These are phyloP conservation scores for Lasiodiplodia sp. DNA, from an alignment of 2,329 filamentous ascomycete species.

Conservation along the genomic window DNA sequence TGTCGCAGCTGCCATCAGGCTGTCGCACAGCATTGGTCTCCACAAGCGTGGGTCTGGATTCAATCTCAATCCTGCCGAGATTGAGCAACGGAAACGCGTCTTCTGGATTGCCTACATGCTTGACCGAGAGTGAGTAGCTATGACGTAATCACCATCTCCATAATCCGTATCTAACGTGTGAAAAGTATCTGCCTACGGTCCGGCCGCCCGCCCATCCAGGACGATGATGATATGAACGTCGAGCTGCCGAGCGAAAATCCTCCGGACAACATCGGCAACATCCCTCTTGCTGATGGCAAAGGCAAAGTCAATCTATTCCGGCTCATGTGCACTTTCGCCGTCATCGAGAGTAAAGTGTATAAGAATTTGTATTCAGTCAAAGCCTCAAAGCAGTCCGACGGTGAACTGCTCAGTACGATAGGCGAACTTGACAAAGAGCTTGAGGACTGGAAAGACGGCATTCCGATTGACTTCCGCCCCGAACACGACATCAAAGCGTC, in stretches of 20 bases:
- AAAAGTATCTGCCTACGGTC: conserved; percentile 71
- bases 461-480: conserved; percentile 94
- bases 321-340: conserved; percentile 87
- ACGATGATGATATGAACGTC: conserved; percentile 91
- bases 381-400: conserved; percentile 88
- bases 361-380: conserved; percentile 91
- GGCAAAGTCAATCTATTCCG: conserved; percentile 95
- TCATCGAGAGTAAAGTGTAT: conserved; percentile 94
- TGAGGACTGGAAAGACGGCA: conserved; percentile 95
- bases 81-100: conserved; percentile 84
- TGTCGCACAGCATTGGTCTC: conserved; percentile 92
- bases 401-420: conserved; percentile 92
- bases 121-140: conserved; percentile 69
- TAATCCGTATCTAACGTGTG: conserved; percentile 33
- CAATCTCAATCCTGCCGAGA: conserved; percentile 90
- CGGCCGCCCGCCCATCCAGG: conserved; percentile 74
- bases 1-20: conserved; percentile 85
- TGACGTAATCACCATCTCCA: not conserved
- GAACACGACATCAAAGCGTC: conserved; percentile 95
- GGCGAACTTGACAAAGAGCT: conserved; percentile 84
- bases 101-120: conserved; percentile 81
- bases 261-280: conserved; percentile 91
- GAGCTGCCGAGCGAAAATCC: conserved; percentile 92
- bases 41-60: conserved; percentile 94
- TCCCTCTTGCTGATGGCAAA: conserved; percentile 86